Evolutionary conservation across 768 basidiomycete species (phyloP).

Genomic region (Kondoa malvinella): DNA sequence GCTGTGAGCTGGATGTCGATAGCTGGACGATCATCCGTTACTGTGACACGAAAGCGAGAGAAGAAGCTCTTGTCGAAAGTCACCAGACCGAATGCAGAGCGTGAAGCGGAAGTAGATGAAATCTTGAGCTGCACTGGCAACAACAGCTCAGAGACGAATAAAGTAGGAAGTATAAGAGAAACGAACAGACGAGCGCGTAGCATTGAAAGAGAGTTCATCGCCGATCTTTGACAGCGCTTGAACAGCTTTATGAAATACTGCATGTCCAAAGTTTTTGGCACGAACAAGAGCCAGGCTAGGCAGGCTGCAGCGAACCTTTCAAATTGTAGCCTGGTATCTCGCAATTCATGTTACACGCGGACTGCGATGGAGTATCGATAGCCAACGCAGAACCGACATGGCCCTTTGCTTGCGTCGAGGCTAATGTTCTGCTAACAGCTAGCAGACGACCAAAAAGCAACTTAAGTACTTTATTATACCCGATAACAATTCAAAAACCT

Average conservation of each 20-base stretch:
- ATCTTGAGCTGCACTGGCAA: constrained; percentile 6
- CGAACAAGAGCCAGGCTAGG: not conserved
- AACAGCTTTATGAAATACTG: not conserved
- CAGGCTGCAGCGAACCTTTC: not conserved
- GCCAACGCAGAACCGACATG: too few species aligned
- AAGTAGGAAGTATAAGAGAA: not conserved
- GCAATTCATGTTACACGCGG: not conserved
- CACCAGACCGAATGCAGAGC: constrained; percentile 4
- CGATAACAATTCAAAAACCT: too few species aligned
- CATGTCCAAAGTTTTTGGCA: not conserved
- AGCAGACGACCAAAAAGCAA: too few species aligned
- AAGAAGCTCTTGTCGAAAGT: constrained; percentile 6
- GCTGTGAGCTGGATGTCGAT: not conserved
- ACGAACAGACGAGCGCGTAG: not conserved
- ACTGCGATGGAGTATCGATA: too few species aligned
- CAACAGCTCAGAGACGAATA: not conserved
- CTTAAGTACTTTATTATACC: too few species aligned
- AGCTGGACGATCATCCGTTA: not conserved
- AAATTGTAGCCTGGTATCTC: not conserved
- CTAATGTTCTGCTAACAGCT: too few species aligned
- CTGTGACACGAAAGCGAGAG: not conserved
- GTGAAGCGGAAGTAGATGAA: not conserved
- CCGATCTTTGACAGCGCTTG: not conserved
- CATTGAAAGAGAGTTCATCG: constrained; percentile 1
- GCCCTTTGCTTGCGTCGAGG: too few species aligned